Conservation (phyloP, 2,329 filamentous ascomycete species). For the Penicillium sp. region DNA sequence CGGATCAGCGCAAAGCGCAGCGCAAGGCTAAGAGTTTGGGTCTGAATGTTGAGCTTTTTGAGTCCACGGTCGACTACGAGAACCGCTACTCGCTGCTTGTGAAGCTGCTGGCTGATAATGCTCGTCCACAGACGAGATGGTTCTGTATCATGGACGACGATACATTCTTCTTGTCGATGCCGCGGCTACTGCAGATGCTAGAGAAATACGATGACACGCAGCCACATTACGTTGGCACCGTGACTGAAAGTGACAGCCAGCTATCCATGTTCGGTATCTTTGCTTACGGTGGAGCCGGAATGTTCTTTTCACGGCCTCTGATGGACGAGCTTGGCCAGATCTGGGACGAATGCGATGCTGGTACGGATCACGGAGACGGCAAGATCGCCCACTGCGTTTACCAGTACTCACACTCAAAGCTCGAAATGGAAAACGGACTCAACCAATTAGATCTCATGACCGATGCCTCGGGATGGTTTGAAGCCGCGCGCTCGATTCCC, state of each 20-base stretch:
- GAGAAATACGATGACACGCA: slow-evolving; percentile 46
- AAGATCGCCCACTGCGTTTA: slow-evolving; percentile 58
- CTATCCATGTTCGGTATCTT: slow-evolving; percentile 54
- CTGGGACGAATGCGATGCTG: slow-evolving; percentile 48
- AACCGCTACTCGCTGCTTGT: slow-evolving; percentile 57
- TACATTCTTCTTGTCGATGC: slow-evolving; percentile 59
- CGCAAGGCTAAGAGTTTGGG: slow-evolving; percentile 33
- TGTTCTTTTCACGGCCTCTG: slow-evolving; percentile 55
- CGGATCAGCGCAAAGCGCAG: slow-evolving; percentile 25
- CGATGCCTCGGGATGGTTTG: slow-evolving; percentile 59
- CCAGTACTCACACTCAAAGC: slow-evolving; percentile 49
- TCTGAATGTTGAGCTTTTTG: slow-evolving; percentile 41
- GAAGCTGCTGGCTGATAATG: slow-evolving; percentile 45
- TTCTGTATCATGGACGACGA: slow-evolving; percentile 59
- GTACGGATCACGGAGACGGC: slow-evolving; percentile 50
- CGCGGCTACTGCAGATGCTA: slow-evolving; percentile 48
- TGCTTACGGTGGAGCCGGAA: slow-evolving; percentile 59
- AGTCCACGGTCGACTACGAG: slow-evolving; percentile 35
- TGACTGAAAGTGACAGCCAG: slow-evolving; percentile 55
- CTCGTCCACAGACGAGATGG: slow-evolving; percentile 50
- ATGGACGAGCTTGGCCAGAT: slow-evolving; percentile 46
- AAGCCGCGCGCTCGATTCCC: slow-evolving; percentile 49
- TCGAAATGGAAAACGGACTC: slow-evolving; percentile 55
- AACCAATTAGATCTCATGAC: slow-evolving; percentile 56
- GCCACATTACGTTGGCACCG: slow-evolving; percentile 53